Conservation (phyloP, 306 rosid species). For the Prunus davidiana region DNA sequence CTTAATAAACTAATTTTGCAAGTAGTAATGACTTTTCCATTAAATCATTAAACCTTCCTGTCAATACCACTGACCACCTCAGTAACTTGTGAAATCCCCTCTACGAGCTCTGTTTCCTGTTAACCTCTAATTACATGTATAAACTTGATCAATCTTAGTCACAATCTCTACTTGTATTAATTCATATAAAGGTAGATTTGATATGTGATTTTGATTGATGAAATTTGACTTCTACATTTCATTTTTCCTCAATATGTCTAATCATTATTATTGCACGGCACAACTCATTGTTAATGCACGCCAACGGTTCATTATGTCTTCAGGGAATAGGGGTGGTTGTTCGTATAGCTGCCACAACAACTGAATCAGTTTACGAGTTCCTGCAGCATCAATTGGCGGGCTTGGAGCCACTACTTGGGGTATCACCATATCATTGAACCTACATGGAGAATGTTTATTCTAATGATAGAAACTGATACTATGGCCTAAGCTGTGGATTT, state of each 20-base stretch:
- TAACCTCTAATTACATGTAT: too few species aligned
- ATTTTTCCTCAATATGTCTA: neutral
- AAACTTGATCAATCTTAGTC: too few species aligned
- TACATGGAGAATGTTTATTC: neutral
- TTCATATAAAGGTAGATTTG: too few species aligned
- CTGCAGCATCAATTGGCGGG: slow-evolving; percentile 66
- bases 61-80: too few species aligned
- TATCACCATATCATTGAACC: slow-evolving; percentile 59
- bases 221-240: neutral
- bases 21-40: too few species aligned
- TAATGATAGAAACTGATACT: neutral
- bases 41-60: too few species aligned
- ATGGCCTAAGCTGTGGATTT: neutral
- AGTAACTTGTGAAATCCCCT: too few species aligned
- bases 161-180: too few species aligned
- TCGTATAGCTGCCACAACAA: slow-evolving; percentile 80
- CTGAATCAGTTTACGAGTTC: slow-evolving; percentile 78
- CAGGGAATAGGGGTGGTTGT: slow-evolving; percentile 72
- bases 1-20: too few species aligned
- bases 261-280: neutral
- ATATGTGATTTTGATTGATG: too few species aligned
- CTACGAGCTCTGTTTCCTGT: too few species aligned
- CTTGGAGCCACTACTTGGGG: slow-evolving; percentile 75
- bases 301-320: slow-evolving; percentile 14
- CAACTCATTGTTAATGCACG: neutral